Percentiles rank a stretch among this genome's conserved stretches.
phyloP scores from a whole-genome alignment of 805 yeast genomes.

The Sungouiella thailandica region DNA sequence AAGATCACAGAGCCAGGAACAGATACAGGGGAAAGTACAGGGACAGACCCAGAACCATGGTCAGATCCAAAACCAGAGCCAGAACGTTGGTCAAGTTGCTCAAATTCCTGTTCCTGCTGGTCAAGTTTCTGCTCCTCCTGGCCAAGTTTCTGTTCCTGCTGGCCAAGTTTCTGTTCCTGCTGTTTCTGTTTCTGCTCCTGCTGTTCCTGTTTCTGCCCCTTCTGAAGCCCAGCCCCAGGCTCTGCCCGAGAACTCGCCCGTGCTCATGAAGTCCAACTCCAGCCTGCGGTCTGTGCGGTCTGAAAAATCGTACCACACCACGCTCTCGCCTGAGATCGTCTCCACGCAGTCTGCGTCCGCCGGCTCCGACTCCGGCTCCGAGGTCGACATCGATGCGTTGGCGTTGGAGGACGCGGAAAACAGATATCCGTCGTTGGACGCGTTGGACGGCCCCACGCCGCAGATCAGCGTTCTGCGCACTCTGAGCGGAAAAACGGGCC shows the following conservation, averaged over 20 bases:
- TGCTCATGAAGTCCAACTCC: too few relatives aligned
- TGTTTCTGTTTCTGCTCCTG: too few relatives aligned
- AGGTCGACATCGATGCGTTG: conserved; percentile 13
- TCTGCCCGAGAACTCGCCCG: not conserved
- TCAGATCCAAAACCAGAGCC: too few relatives aligned
- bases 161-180: too few relatives aligned
- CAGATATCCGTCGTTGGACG: conserved; percentile 48
- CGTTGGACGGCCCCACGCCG: conserved; percentile 11
- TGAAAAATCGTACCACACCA: too few relatives aligned
- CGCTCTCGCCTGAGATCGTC: too few relatives aligned
- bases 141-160: not conserved
- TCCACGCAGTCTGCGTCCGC: not conserved
- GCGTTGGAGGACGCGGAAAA: conserved; percentile 42
- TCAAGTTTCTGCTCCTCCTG: not conserved
- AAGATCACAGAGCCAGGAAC: too few relatives aligned
- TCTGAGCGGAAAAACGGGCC: too few relatives aligned
- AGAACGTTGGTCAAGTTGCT: too few relatives aligned
- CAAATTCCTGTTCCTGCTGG: not conserved
- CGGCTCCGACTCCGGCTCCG: conserved; percentile 4
- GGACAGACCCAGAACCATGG: too few relatives aligned
- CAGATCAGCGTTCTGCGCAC: not conserved
- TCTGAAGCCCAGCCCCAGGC: not conserved
- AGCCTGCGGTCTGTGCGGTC: not conserved
- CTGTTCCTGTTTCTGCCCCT: not conserved
- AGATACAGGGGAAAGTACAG: too few relatives aligned